Conservation (phyloP, 2,329 filamentous ascomycete species). For the Neonectria magnoliae region DNA sequence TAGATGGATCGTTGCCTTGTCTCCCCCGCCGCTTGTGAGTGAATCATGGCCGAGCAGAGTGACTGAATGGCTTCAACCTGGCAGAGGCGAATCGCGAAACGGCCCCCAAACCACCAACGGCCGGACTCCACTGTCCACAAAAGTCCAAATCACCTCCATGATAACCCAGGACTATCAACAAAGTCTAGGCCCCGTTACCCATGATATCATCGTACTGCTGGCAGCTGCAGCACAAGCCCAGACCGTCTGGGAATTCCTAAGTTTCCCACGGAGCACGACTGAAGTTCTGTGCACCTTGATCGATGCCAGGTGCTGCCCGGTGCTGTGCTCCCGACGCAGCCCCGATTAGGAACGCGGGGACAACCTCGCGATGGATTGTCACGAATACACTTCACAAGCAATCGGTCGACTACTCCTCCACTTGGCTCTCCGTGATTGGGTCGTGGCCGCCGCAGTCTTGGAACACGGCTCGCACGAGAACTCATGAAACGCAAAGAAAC, state of each 20-base stretch:
- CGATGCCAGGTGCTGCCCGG: not conserved
- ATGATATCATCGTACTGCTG: not conserved
- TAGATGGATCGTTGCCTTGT: not conserved
- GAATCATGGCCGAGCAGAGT: not conserved
- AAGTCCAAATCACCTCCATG: conserved; percentile 13
- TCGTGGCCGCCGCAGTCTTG: conserved; percentile 14
- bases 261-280: not conserved
- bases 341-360: not conserved
- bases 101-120: conserved; percentile 21
- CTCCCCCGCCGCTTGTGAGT: not conserved
- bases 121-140: conserved; percentile 8
- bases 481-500: conserved; percentile 11
- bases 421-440: conserved; percentile 11
- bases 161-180: conserved; percentile 2
- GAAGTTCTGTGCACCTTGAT: not conserved
- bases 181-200: not conserved
- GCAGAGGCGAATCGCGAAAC: conserved; percentile 1
- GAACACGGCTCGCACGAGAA: not conserved
- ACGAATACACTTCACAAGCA: not conserved
- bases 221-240: not conserved
- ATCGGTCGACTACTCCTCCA: not conserved
- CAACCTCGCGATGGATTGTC: not conserved
- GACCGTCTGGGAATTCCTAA: conserved; percentile 7
- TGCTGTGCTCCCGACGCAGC: too few relatives aligned
- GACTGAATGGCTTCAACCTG: conserved; percentile 9